A percentile compares a stretch with the other conserved stretches of the same genome.
These are phyloP conservation scores for Cordyceps javanica DNA, from an alignment of 2,329 filamentous ascomycete species.

Conservation along the genomic window DNA sequence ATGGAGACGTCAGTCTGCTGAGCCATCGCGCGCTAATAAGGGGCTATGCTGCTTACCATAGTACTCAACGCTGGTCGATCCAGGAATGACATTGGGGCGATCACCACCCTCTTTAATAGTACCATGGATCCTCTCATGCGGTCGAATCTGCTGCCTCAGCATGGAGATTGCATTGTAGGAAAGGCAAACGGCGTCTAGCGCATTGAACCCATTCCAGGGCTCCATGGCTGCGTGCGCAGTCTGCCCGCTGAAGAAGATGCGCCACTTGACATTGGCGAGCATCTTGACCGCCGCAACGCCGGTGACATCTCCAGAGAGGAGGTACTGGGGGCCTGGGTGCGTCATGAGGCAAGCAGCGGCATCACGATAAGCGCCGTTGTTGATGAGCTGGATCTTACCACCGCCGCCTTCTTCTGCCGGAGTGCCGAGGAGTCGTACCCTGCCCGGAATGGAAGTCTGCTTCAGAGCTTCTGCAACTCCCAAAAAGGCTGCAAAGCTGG, in stretches of 20 bases:
- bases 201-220: slow-evolving; percentile 46
- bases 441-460: slow-evolving; percentile 22
- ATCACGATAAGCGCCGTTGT: slow-evolving; percentile 20
- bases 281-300: slow-evolving; percentile 23
- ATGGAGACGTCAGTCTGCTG: not conserved
- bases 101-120: slow-evolving; percentile 36
- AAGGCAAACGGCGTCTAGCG: slow-evolving; percentile 41
- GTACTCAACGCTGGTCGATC: slow-evolving; percentile 36
- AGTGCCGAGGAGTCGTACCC: slow-evolving; percentile 33
- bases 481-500: slow-evolving; percentile 28
- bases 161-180: slow-evolving; percentile 36
- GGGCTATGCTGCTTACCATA: slow-evolving; percentile 14
- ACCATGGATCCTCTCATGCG: slow-evolving; percentile 44
- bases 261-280: slow-evolving; percentile 27
- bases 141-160: slow-evolving; percentile 43
- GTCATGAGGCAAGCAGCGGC: slow-evolving; percentile 21
- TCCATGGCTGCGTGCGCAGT: slow-evolving; percentile 41
- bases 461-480: slow-evolving; percentile 24
- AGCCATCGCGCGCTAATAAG: slow-evolving; percentile 13
- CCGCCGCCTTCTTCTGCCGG: slow-evolving; percentile 37
- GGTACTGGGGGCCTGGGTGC: slow-evolving; percentile 15
- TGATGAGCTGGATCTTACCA: slow-evolving; percentile 37
- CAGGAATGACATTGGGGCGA: slow-evolving; percentile 36
- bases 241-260: slow-evolving; percentile 31
- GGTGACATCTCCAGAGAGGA: slow-evolving; percentile 14